Percentiles rank a stretch among this genome's conserved stretches.
phyloP scores from a whole-genome alignment of 2,329 filamentous ascomycete species.

The Neonectria ditissima region DNA sequence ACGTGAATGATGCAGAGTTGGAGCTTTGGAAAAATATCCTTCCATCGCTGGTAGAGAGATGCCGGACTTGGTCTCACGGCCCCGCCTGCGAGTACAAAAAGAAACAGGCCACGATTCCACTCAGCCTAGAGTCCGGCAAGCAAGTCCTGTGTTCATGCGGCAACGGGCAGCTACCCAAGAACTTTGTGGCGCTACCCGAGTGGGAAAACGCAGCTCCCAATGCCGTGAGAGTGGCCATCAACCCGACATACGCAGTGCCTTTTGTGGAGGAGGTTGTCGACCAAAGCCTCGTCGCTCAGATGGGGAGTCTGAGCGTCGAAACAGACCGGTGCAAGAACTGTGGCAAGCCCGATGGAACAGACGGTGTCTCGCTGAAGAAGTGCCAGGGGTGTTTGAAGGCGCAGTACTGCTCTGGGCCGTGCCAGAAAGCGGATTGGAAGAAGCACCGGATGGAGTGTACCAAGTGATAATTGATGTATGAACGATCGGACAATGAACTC shows the following conservation, averaged over 20 bases:
- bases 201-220: slow-evolving; percentile 57
- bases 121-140: slow-evolving; percentile 51
- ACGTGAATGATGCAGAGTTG: slow-evolving; percentile 68
- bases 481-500: not conserved
- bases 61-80: slow-evolving; percentile 60
- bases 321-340: slow-evolving; percentile 53
- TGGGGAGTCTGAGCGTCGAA: slow-evolving; percentile 6
- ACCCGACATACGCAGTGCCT: slow-evolving; percentile 61
- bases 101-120: slow-evolving; percentile 51
- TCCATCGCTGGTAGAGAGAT: slow-evolving; percentile 60
- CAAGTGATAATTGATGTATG: slow-evolving; percentile 27
- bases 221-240: slow-evolving; percentile 69
- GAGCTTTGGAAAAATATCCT: slow-evolving; percentile 61
- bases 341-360: slow-evolving; percentile 46
- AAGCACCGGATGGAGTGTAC: slow-evolving; percentile 60
- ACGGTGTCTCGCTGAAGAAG: slow-evolving; percentile 52
- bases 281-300: slow-evolving; percentile 29
- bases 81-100: slow-evolving; percentile 57
- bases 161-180: slow-evolving; percentile 54
- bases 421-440: slow-evolving; percentile 67
- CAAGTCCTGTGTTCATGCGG: slow-evolving; percentile 61
- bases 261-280: slow-evolving; percentile 57
- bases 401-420: slow-evolving; percentile 64
- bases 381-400: slow-evolving; percentile 59
- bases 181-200: slow-evolving; percentile 55